These are phyloP conservation scores for Diplodia sapinea DNA, from an alignment of 2,329 filamentous ascomycete species.

Conservation along the genomic window DNA sequence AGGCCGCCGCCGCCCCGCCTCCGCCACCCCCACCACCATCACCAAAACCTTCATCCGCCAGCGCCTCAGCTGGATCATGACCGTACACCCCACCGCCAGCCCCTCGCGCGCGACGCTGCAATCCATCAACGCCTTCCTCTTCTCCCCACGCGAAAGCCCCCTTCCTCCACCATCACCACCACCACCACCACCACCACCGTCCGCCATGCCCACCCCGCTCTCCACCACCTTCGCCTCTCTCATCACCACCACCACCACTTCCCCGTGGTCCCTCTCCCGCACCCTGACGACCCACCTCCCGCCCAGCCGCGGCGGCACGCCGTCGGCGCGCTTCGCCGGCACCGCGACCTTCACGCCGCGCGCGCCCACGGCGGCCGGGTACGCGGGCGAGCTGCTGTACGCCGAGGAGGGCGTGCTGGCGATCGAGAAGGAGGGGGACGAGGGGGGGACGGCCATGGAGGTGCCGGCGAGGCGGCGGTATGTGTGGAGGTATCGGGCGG, in stretches of 20 bases:
- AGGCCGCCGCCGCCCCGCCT: conserved; percentile 4
- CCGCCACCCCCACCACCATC: conserved; percentile 46
- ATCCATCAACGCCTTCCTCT: conserved; percentile 88
- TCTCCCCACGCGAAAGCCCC: conserved; percentile 48
- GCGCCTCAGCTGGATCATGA: conserved; percentile 81
- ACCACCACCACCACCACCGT: neutral
- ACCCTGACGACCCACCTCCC: conserved; percentile 61
- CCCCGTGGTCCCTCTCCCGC: conserved; percentile 67
- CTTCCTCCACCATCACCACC: neutral
- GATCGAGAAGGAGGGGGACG: conserved; percentile 45
- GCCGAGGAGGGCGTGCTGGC: conserved; percentile 69
- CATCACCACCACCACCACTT: conserved; percentile 45
- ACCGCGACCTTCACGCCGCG: conserved; percentile 68
- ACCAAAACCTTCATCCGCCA: conserved; percentile 80
- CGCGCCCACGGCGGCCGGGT: conserved; percentile 52
- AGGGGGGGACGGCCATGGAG: conserved; percentile 51
- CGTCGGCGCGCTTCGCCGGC: conserved; percentile 70
- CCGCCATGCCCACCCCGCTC: neutral
- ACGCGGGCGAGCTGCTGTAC: conserved; percentile 66
- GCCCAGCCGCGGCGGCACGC: conserved; percentile 54
- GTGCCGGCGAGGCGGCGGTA: conserved; percentile 71
- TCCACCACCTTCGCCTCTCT: neutral
- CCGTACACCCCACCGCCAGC: conserved; percentile 77
- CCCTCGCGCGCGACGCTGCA: conserved; percentile 85
- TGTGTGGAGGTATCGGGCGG: conserved; percentile 69